Percentiles rank a stretch among this genome's conserved stretches.
phyloP scores from a whole-genome alignment of 768 basidiomycete genomes.

The Pulveroboletus sp. region DNA sequence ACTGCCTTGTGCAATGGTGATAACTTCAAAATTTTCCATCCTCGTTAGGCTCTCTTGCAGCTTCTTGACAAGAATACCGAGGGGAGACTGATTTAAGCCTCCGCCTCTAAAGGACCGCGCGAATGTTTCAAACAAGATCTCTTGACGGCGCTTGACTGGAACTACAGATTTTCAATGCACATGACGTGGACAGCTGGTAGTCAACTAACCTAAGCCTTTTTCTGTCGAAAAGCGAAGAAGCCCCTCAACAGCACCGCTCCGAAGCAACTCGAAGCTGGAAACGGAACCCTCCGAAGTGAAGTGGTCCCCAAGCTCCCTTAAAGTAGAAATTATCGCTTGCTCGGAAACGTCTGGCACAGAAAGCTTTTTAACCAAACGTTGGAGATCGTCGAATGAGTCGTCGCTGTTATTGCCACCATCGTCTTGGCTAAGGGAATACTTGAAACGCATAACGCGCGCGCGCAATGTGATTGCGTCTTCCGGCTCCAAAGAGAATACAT shows the following conservation, averaged over 20 bases:
- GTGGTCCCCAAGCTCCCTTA: slow-evolving; percentile 75
- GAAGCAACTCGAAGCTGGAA: slow-evolving; percentile 93
- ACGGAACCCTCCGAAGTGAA: slow-evolving; percentile 79
- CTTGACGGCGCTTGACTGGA: slow-evolving; percentile 59
- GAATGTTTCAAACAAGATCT: slow-evolving; percentile 79
- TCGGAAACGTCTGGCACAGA: slow-evolving; percentile 55
- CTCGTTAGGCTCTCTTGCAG: slow-evolving; percentile 93
- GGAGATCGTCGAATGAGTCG: slow-evolving; percentile 61
- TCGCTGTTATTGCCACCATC: slow-evolving; percentile 53
- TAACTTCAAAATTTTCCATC: slow-evolving; percentile 95
- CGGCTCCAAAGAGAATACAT: slow-evolving; percentile 70
- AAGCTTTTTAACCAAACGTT: slow-evolving; percentile 64
- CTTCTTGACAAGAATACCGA: slow-evolving; percentile 87
- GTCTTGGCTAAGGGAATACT: slow-evolving; percentile 61
- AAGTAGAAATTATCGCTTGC: slow-evolving; percentile 54
- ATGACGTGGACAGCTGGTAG: neutral
- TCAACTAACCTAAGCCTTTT: slow-evolving; percentile 36
- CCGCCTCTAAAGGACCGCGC: slow-evolving; percentile 49
- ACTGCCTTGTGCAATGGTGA: slow-evolving; percentile 77
- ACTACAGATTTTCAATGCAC: slow-evolving; percentile 43
- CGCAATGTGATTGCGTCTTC: slow-evolving; percentile 91
- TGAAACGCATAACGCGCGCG: slow-evolving; percentile 87
- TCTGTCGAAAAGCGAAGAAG: slow-evolving; percentile 81
- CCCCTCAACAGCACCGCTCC: slow-evolving; percentile 90
- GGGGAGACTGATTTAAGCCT: slow-evolving; percentile 50